These are phyloP conservation scores for Citropsis articulata DNA, from an alignment of 345 rosid genomes.

Conservation along the genomic window DNA sequence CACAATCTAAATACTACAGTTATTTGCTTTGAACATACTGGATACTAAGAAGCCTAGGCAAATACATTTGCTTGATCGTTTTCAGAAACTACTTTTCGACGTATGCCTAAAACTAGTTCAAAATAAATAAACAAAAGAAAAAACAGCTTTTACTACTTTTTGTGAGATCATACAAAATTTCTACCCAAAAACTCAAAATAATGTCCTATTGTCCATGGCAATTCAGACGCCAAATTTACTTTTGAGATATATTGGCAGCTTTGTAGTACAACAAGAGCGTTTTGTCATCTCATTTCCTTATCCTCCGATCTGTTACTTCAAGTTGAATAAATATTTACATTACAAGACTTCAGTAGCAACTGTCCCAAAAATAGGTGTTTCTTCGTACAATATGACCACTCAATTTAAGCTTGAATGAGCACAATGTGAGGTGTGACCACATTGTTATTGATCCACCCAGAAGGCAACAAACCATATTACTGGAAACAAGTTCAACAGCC, in stretches of 20 bases:
- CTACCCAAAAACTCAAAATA: not conserved
- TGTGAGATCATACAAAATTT: not conserved
- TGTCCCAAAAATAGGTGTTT: not conserved
- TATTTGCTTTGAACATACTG: not conserved
- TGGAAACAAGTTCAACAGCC: not conserved
- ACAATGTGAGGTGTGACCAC: not conserved
- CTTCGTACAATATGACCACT: not conserved
- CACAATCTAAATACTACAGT: not conserved
- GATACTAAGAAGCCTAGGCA: not conserved
- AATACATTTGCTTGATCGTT: not conserved
- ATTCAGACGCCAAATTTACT: not conserved
- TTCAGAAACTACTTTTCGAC: too few species aligned
- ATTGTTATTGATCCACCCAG: not conserved
- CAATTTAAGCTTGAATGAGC: not conserved
- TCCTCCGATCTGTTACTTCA: not conserved
- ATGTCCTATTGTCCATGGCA: not conserved
- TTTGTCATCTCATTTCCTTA: not conserved
- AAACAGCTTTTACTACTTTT: not conserved
- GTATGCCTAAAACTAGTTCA: not conserved
- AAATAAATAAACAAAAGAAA: too few species aligned
- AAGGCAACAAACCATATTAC: not conserved
- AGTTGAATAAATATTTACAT: not conserved
- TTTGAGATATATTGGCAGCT: not conserved
- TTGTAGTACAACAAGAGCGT: not conserved
- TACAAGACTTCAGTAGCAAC: not conserved